Evolutionary conservation across 352 stramenopile species (phyloP), one percentile per base, ranked within the genome.

Genomic region (Globisporangium perplexum): DNA sequence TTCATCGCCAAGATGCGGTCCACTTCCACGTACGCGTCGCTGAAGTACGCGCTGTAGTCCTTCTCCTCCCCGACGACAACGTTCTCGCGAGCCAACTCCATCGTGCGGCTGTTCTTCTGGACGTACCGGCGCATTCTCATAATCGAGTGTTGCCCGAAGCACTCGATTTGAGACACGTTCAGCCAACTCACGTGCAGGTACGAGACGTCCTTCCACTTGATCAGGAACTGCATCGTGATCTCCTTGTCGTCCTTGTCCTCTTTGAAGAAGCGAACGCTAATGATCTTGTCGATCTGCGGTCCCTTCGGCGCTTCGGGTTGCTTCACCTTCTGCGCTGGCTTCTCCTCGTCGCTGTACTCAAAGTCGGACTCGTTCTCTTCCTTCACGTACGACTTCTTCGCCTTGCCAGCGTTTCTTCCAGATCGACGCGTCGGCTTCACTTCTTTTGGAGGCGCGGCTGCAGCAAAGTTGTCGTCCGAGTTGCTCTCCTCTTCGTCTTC

Each of bases 171-270:
- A 33, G 62, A 66, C 38, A 97, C 83, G 14, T 80, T 96, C 62
- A 99, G 90, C 97, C 98, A 99, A 23, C 86, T 98, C 52, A 97
- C 83, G 72, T 99, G 97, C 33, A 99, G 72, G 67, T 99, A 99
- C 28, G 86, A 98, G 54, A 97, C 74, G 41, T 98, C 90, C 50
- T 97, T 92, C 98, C 98, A 99, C 77, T 99, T 99, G 53, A 99
- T 96, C 28, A 99, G 68, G 59, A 98, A 99, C 68, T 98, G 75
- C 77, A 99, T 98, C 20, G 66, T 66, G 7, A 89, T 71, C 4
- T 92, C 80, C 18, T 66, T 60, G 23, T 81, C 60, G 10, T 75
- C 69, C 4, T 46, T 33, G 15, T 33, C 60, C 8, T 69, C 64
- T 46, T 90, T 92, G 65, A 83, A 71, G 57, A 94, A 93, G 6